Evolutionary conservation across 257 asterid genomes (phyloP), one percentile per base, ranked within the genome.

Genomic region (Plantago ovata): DNA sequence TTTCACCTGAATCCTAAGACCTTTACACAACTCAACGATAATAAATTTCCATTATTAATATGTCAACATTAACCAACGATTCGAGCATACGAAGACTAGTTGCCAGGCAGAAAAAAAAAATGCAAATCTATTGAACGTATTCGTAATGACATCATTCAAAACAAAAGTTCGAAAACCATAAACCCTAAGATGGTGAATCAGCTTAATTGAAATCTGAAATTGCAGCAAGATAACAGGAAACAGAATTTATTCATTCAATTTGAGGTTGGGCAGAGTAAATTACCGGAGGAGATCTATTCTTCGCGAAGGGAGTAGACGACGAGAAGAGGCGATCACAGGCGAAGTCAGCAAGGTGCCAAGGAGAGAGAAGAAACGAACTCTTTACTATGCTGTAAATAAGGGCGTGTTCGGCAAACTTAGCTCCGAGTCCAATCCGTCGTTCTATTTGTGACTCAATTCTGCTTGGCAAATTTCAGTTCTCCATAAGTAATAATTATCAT

Each of bases 151-250:
- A n/a, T 6, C 58, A 53, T n/a, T 15, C 28, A n/a, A n/a, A n/a
- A n/a, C 38, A 18, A 22, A 36, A 33, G 40, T 18, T 36, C 40
- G 36, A 9, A 16, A 58, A 18, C 42, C 24, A 47, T 28, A 72
- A 71, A 75, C 74, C 78, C 82, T 66, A 68, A 68, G 33, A 63
- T 15, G 64, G 61, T 55, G 63, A 38, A 32, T 41, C 54, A 50
- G 53, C 47, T 49, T 41, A 38, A 63, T 58, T 58, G 14, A 28
- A 62, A 53, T 47, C 44, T 7, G 33, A 10, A 42, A 48, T 9
- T 1, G 36, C 4, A 28, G 7, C 36, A 28, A 28, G 36, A 1
- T 3, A 8, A 28, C 36, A 28, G 13, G 15, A 58, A 23, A 9
- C 21, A 18, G 33, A 8, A 16, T 53, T 49, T 7, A 46, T 32